Evolutionary conservation across 352 stramenopile genomes (phyloP).

Genomic region (Phytopythium sindhum): DNA sequence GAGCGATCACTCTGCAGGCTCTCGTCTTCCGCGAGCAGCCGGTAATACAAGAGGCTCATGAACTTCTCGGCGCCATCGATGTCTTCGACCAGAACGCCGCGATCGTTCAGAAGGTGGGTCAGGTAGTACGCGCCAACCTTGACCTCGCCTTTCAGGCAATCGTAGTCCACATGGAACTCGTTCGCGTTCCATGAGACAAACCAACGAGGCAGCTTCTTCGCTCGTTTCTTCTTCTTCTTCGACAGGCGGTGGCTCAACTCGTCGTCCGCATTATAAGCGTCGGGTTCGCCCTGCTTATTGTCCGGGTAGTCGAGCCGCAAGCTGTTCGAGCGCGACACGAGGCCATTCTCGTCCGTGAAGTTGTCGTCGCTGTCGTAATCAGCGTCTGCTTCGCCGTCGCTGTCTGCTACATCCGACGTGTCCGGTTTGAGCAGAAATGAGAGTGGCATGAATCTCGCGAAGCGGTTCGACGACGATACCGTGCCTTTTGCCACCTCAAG

Average conservation of each 20-base stretch:
- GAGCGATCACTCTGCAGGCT: conserved; percentile 12
- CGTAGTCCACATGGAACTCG: conserved; percentile 79
- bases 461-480: conserved; percentile 78
- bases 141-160: conserved; percentile 66
- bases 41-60: conserved; percentile 87
- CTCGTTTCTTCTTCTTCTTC: conserved; percentile 71
- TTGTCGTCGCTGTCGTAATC: conserved; percentile 73
- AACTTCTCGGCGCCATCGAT: conserved; percentile 75
- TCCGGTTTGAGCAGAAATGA: conserved; percentile 77
- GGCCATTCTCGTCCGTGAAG: conserved; percentile 62
- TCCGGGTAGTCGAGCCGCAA: conserved; percentile 24
- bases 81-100: conserved; percentile 74
- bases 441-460: conserved; percentile 72
- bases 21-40: conserved; percentile 67
- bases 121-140: conserved; percentile 85
- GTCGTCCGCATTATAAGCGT: conserved; percentile 25
- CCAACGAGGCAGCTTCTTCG: conserved; percentile 72
- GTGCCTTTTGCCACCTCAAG: conserved; percentile 71
- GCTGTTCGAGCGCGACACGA: conserved; percentile 36
- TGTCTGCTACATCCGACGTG: conserved; percentile 62
- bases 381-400: conserved; percentile 53
- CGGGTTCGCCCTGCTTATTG: conserved; percentile 29
- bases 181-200: conserved; percentile 87
- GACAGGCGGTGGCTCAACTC: conserved; percentile 22
- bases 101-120: conserved; percentile 76